These are phyloP conservation scores for Boletus subparvulus DNA, from an alignment of 768 basidiomycete genomes.

Conservation along the genomic window DNA sequence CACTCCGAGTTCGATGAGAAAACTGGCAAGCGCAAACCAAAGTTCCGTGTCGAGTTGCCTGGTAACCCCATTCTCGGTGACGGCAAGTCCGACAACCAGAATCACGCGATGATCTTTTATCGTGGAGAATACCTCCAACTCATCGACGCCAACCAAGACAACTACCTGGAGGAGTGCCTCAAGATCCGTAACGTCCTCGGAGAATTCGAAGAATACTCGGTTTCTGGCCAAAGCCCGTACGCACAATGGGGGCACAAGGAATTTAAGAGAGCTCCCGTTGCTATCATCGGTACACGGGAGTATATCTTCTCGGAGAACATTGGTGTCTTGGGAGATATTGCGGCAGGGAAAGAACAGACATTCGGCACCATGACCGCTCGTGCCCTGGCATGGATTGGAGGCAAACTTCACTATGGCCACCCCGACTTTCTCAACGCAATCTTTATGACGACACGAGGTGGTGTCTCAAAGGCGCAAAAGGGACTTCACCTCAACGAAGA, in stretches of 20 bases:
- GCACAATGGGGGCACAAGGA: conserved; percentile 95
- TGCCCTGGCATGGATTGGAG: conserved; percentile 94
- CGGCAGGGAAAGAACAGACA: conserved; percentile 99
- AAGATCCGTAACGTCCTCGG: conserved; percentile 98
- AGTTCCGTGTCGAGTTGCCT: conserved; percentile 96
- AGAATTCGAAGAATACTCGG: conserved; percentile 93
- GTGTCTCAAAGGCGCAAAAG: conserved; percentile 99
- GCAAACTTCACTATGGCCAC: conserved; percentile 98
- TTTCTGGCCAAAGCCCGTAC: conserved; percentile 93
- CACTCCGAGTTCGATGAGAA: conserved; percentile 93
- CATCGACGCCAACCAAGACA: conserved; percentile 99
- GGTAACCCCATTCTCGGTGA: conserved; percentile 99
- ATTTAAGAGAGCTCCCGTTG: conserved; percentile 86
- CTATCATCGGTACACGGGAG: conserved; percentile 97
- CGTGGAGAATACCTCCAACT: conserved; percentile 98
- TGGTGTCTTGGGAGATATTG: conserved; percentile 97
- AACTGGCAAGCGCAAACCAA: conserved; percentile 88
- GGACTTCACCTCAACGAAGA: conserved; percentile 98
- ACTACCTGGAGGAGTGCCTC: conserved; percentile 97
- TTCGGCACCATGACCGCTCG: conserved; percentile 98
- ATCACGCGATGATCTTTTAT: conserved; percentile 98
- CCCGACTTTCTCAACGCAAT: conserved; percentile 98
- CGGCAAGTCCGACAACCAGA: conserved; percentile 99
- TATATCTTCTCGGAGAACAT: conserved; percentile 99
- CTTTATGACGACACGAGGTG: conserved; percentile 98